phyloP scores from a whole-genome alignment of 2,329 filamentous ascomycete species.

The Xylaria arbuscula region DNA sequence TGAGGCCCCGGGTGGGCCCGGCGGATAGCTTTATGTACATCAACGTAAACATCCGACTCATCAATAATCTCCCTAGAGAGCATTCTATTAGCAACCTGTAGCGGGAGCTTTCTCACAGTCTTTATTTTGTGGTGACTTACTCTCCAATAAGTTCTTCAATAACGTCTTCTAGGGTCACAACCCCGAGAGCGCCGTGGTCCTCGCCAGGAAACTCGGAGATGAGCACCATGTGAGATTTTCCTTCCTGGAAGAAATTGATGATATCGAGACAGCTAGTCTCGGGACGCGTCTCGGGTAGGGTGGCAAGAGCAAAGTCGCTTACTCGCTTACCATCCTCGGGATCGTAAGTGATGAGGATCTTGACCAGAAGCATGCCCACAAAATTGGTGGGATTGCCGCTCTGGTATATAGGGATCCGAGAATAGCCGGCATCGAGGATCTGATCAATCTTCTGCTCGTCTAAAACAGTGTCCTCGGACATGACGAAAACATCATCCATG shows the following conservation, averaged over 20 bases:
- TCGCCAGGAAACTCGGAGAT: slow-evolving; percentile 93
- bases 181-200: slow-evolving; percentile 87
- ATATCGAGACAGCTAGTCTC: slow-evolving; percentile 98
- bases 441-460: slow-evolving; percentile 95
- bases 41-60: slow-evolving; percentile 97
- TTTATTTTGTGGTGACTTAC: slow-evolving; percentile 61
- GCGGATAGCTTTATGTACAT: slow-evolving; percentile 97
- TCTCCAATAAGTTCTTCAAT: slow-evolving; percentile 99
- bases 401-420: slow-evolving; percentile 92
- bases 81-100: slow-evolving; percentile 6
- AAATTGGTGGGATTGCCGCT: slow-evolving; percentile 87
- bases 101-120: slow-evolving; percentile 16
- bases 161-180: slow-evolving; percentile 96
- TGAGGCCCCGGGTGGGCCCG: slow-evolving; percentile 87
- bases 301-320: slow-evolving; percentile 90
- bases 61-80: slow-evolving; percentile 86
- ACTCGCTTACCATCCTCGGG: slow-evolving; percentile 91
- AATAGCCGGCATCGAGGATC: slow-evolving; percentile 94
- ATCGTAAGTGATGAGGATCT: slow-evolving; percentile 98
- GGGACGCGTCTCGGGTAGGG: slow-evolving; percentile 91
- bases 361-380: slow-evolving; percentile 96
- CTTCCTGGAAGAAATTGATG: slow-evolving; percentile 99
- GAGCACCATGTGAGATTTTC: slow-evolving; percentile 98
- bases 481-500: slow-evolving; percentile 95
- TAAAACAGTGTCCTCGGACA: slow-evolving; percentile 93